Conservation (phyloP, 495 filamentous ascomycete species). For the Xylaria sp. region DNA sequence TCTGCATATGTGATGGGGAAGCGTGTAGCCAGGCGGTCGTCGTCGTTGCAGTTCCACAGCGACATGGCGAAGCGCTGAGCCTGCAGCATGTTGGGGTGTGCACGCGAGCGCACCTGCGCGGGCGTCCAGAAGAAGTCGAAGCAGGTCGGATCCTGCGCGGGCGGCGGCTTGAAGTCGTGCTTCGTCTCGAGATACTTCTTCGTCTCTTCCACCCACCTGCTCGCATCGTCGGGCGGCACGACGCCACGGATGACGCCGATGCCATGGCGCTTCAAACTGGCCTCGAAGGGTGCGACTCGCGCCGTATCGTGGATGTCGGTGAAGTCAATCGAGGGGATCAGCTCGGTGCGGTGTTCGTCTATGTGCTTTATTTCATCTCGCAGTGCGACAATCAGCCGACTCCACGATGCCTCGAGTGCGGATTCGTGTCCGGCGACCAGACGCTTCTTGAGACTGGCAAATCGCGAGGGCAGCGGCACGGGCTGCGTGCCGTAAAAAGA, state of each 20-base stretch:
- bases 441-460: constrained; percentile 72
- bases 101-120: constrained; percentile 77
- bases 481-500: constrained; percentile 76
- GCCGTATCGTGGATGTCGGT: constrained; percentile 60
- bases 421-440: constrained; percentile 73
- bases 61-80: constrained; percentile 82
- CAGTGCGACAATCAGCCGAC: constrained; percentile 68
- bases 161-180: constrained; percentile 58
- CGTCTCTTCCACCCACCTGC: constrained; percentile 62
- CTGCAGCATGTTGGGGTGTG: constrained; percentile 74
- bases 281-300: constrained; percentile 55
- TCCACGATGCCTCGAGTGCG: constrained; percentile 72
- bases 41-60: constrained; percentile 77
- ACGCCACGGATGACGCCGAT: constrained; percentile 72
- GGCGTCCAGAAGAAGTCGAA: constrained; percentile 95
- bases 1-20: constrained; percentile 84
- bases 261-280: constrained; percentile 68
- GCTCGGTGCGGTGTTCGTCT: constrained; percentile 46
- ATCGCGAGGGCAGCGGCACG: constrained; percentile 78
- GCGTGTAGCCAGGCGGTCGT: constrained; percentile 62
- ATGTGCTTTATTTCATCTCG: constrained; percentile 65
- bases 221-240: constrained; percentile 63
- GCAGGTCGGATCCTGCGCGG: constrained; percentile 71
- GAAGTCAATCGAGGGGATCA: constrained; percentile 74
- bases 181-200: constrained; percentile 67